A percentile compares a stretch with the other conserved stretches of the same genome.
Evolutionary conservation across 2,329 filamentous ascomycete genomes (phyloP).

Genomic region (Phialemoniopsis sp.): DNA sequence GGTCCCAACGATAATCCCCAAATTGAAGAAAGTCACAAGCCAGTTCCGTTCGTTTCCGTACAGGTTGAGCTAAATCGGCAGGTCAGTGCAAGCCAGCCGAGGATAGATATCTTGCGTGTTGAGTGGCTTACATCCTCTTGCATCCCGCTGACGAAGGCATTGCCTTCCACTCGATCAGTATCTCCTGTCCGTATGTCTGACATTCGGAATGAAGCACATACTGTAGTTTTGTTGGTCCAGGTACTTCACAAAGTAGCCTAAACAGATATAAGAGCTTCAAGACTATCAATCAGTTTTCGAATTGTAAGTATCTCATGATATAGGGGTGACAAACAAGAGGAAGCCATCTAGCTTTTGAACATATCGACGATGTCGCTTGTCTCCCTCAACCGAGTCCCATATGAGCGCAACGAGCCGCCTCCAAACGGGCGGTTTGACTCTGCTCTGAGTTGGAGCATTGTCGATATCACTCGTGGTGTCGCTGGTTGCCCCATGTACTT

Average conservation of each 20-base stretch:
- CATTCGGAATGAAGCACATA: too few species aligned
- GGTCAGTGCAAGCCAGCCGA: neutral
- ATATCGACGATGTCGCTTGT: slow-evolving; percentile 7
- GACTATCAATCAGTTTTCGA: neutral
- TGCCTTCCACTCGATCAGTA: too few species aligned
- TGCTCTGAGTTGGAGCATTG: too few species aligned
- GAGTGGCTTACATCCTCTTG: slow-evolving; percentile 2
- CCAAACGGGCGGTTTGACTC: too few species aligned
- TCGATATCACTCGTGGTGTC: too few species aligned
- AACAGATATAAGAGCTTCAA: slow-evolving; percentile 11
- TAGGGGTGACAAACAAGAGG: slow-evolving; percentile 2
- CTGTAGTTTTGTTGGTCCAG: slow-evolving; percentile 24
- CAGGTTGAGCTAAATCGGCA: slow-evolving; percentile 10
- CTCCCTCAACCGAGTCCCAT: slow-evolving; percentile 10
- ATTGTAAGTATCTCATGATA: too few species aligned
- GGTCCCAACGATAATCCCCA: slow-evolving; percentile 18
- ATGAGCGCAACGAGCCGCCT: slow-evolving; percentile 4
- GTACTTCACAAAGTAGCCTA: slow-evolving; percentile 21
- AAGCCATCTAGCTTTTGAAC: slow-evolving; percentile 8
- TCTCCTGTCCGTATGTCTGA: too few species aligned
- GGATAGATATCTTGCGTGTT: too few species aligned
- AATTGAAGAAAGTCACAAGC: slow-evolving; percentile 18
- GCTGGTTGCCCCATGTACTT: too few species aligned
- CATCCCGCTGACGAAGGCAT: slow-evolving; percentile 8
- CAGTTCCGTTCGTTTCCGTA: slow-evolving; percentile 19